phyloP scores from a whole-genome alignment of 345 rosid genomes.

The Draba incana region DNA sequence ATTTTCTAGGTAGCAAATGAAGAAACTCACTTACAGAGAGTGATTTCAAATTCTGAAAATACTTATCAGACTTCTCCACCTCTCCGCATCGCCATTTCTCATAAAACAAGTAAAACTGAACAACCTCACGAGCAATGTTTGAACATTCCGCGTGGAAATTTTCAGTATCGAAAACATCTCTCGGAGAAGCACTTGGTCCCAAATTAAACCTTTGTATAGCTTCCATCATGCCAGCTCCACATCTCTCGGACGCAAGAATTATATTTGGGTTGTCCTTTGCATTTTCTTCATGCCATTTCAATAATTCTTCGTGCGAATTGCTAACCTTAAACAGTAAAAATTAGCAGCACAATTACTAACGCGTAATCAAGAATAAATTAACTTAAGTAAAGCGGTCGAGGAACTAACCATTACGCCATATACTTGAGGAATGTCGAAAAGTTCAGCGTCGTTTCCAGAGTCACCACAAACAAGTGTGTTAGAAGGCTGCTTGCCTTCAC shows the following conservation, averaged over 20 bases:
- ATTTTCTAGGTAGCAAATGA: neutral
- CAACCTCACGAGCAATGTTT: constrained; percentile 57
- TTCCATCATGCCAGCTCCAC: constrained; percentile 86
- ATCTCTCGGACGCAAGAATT: constrained; percentile 68
- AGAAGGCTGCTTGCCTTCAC: constrained; percentile 51
- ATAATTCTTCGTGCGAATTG: constrained; percentile 80
- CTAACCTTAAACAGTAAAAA: constrained; percentile 55
- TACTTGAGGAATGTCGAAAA: constrained; percentile 63
- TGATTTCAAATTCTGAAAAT: constrained; percentile 60
- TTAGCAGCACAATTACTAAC: neutral
- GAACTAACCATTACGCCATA: constrained; percentile 83
- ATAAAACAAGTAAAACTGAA: constrained; percentile 65
- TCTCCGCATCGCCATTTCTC: constrained; percentile 93
- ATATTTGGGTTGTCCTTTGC: constrained; percentile 61
- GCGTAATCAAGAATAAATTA: constrained; percentile 10
- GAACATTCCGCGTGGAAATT: constrained; percentile 36
- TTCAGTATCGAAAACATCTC: constrained; percentile 56
- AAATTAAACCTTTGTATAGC: constrained; percentile 66
- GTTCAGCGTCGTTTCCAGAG: constrained; percentile 92
- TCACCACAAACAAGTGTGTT: constrained; percentile 91
- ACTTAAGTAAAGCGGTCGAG: constrained; percentile 20
- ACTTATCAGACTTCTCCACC: constrained; percentile 61
- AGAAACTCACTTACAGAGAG: constrained; percentile 57
- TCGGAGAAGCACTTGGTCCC: constrained; percentile 71
- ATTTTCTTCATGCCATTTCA: constrained; percentile 75